A percentile compares a stretch with the other conserved stretches of the same genome.
These are phyloP conservation scores for Trichoderma aggressivum DNA, from an alignment of 2,329 filamentous ascomycete genomes.

Conservation along the genomic window DNA sequence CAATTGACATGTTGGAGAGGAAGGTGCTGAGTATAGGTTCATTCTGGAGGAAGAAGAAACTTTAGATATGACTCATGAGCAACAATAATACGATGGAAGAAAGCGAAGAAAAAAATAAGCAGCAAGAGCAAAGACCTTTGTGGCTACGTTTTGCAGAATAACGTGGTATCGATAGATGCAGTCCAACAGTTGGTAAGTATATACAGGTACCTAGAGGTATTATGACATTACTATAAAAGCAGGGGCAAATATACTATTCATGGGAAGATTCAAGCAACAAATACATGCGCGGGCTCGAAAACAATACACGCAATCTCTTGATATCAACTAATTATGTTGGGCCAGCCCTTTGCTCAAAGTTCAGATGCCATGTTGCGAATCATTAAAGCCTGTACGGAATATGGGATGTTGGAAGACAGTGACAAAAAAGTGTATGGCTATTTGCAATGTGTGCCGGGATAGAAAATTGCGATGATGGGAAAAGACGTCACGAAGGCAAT, in stretches of 20 bases:
- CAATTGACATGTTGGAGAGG: background rate
- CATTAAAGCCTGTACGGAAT: background rate
- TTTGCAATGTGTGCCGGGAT: background rate
- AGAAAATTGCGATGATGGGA: background rate
- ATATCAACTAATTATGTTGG: background rate
- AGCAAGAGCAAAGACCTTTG: background rate
- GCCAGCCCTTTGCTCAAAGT: slow-evolving; percentile 3
- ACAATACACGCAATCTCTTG: background rate
- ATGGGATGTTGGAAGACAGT: background rate
- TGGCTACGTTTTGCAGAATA: background rate
- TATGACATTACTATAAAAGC: background rate
- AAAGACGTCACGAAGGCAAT: background rate
- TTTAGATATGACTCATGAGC: background rate
- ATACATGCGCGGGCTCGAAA: background rate
- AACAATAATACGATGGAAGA: background rate
- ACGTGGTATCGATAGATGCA: background rate
- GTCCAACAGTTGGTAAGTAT: background rate
- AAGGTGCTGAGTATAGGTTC: background rate
- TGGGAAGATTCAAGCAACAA: background rate
- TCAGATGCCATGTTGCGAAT: background rate
- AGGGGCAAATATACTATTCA: background rate
- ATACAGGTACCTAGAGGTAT: background rate
- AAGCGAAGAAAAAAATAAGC: too few relatives aligned
- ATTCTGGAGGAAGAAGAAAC: background rate
- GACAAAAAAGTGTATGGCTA: background rate